A percentile compares a stretch with the other conserved stretches of the same genome.
Evolutionary conservation across 495 filamentous ascomycete species (phyloP).

Genomic region (Mycothermus thermophilus): DNA sequence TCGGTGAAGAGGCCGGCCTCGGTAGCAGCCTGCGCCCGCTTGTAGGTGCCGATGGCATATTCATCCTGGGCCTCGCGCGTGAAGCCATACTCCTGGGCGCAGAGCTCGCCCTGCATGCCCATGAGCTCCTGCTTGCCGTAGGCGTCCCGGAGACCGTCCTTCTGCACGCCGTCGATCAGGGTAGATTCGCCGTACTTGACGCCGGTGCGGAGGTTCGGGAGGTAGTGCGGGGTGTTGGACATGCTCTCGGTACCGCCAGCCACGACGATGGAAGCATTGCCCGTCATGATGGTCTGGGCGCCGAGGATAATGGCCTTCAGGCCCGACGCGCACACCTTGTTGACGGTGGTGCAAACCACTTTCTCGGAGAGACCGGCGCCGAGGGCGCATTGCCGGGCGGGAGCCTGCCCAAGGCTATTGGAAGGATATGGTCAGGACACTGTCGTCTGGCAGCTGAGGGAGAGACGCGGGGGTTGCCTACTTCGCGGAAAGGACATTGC

Average conservation of each 20-base stretch:
- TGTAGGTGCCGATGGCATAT: slow-evolving; percentile 84
- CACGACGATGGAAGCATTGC: slow-evolving; percentile 77
- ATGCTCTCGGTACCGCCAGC: slow-evolving; percentile 94
- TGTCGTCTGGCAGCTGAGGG: not conserved
- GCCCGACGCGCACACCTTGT: slow-evolving; percentile 95
- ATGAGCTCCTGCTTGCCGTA: slow-evolving; percentile 86
- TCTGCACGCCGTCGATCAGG: slow-evolving; percentile 78
- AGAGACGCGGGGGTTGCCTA: slow-evolving; percentile 39
- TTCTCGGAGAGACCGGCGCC: slow-evolving; percentile 65
- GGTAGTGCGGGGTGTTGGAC: slow-evolving; percentile 96
- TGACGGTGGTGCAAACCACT: slow-evolving; percentile 81
- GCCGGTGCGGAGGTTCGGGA: slow-evolving; percentile 66
- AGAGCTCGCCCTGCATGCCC: slow-evolving; percentile 86
- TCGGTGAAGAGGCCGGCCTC: slow-evolving; percentile 69
- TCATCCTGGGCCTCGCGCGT: slow-evolving; percentile 74
- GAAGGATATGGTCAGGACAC: slow-evolving; percentile 3
- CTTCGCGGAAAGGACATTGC: slow-evolving; percentile 95
- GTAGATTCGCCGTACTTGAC: slow-evolving; percentile 80
- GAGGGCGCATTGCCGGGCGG: slow-evolving; percentile 85
- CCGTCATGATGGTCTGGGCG: slow-evolving; percentile 91
- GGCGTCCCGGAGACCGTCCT: slow-evolving; percentile 85
- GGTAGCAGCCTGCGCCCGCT: slow-evolving; percentile 78
- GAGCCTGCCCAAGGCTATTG: slow-evolving; percentile 82
- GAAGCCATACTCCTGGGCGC: slow-evolving; percentile 70
- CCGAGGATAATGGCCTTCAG: slow-evolving; percentile 91